Evolutionary conservation across 192 early-diverging fungal species (phyloP).

Genomic region (Entomortierella parvispora): DNA sequence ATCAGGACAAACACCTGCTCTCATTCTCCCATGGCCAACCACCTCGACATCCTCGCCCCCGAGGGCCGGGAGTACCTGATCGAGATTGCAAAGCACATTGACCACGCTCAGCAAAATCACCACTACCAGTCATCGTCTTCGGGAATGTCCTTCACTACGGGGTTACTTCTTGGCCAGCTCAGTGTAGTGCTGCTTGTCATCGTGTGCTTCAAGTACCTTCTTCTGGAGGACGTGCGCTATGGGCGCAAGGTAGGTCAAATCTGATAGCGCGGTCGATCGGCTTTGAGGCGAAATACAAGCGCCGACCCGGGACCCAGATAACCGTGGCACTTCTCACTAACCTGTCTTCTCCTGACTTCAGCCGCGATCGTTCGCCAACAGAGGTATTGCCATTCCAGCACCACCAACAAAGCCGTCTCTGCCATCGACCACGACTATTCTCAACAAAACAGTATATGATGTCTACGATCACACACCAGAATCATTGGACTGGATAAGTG

Average conservation of each 20-base stretch:
- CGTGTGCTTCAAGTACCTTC: constrained; percentile 60
- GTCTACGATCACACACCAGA: constrained; percentile 67
- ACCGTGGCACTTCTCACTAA: too few relatives aligned
- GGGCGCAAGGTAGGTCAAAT: constrained; percentile 38
- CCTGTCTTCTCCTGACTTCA: neutral
- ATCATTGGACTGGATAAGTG: constrained; percentile 87
- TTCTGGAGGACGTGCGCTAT: constrained; percentile 61
- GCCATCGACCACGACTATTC: constrained; percentile 62
- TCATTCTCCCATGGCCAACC: constrained; percentile 14
- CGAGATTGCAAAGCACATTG: constrained; percentile 42
- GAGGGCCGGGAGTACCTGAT: constrained; percentile 35
- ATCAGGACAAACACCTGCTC: too few relatives aligned
- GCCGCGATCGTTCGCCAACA: constrained; percentile 55
- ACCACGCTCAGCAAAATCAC: constrained; percentile 4
- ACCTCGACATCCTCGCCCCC: constrained; percentile 26
- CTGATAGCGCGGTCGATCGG: neutral
- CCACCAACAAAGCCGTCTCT: constrained; percentile 62
- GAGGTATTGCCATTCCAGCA: constrained; percentile 61
- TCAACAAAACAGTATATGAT: constrained; percentile 69
- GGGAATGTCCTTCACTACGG: constrained; percentile 61
- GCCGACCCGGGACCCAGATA: too few relatives aligned
- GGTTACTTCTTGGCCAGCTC: constrained; percentile 60
- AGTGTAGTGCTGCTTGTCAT: constrained; percentile 61
- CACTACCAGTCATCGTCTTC: constrained; percentile 13
- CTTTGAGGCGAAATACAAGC: too few relatives aligned